Evolutionary conservation across 305 asterid species (phyloP).

Genomic region (Plantago coronopus): DNA sequence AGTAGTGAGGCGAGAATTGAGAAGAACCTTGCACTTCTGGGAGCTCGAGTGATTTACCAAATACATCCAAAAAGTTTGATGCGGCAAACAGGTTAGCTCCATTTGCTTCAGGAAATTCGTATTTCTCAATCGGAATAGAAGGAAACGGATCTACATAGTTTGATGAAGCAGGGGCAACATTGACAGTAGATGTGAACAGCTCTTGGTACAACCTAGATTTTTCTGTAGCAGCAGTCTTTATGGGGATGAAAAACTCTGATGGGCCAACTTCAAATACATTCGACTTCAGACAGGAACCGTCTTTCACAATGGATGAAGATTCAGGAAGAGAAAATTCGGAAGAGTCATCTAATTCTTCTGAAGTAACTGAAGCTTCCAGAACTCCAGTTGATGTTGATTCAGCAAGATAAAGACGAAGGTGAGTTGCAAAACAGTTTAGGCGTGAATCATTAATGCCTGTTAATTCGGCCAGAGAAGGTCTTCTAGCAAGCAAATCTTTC

Average conservation of each 20-base stretch:
- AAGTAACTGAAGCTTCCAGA: constrained; percentile 27
- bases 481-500: constrained; percentile 68
- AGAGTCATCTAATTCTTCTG: constrained; percentile 35
- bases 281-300: constrained; percentile 2
- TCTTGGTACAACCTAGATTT: too few species aligned
- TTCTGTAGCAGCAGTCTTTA: background rate
- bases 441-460: constrained; percentile 83
- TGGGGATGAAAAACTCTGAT: background rate
- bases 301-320: constrained; percentile 29
- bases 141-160: background rate
- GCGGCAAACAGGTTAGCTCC: background rate
- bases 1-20: constrained; percentile 4
- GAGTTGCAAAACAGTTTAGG: constrained; percentile 64
- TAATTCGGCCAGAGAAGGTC: constrained; percentile 75
- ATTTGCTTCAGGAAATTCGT: background rate
- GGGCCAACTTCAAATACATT: background rate
- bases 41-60: background rate
- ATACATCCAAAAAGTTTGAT: constrained; percentile 1
- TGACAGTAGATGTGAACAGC: background rate
- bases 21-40: constrained; percentile 3
- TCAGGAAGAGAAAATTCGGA: constrained; percentile 38
- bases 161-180: constrained; percentile 1
- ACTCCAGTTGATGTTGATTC: constrained; percentile 45
- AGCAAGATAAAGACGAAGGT: constrained; percentile 71
- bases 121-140: background rate